phyloP scores from a whole-genome alignment of 495 filamentous ascomycete species.

The Aspergillus kassunensis region DNA sequence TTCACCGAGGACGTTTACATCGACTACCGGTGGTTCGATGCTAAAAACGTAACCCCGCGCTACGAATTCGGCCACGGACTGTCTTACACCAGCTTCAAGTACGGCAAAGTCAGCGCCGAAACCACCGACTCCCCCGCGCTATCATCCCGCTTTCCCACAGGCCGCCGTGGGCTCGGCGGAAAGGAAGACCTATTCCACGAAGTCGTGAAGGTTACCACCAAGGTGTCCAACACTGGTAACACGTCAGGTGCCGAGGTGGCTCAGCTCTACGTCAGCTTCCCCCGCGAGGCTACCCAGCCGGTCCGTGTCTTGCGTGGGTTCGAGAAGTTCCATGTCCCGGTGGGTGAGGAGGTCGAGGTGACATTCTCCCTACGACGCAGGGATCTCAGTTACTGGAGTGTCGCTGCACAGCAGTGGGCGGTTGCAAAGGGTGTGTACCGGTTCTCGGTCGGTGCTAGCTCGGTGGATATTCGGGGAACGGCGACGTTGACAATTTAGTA shows the following conservation, averaged over 20 bases:
- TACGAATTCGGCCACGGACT: too few species aligned
- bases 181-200: constrained; percentile 42
- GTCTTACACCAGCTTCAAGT: too few species aligned
- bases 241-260: constrained; percentile 53
- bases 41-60: too few species aligned
- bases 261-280: constrained; percentile 51
- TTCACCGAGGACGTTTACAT: constrained; percentile 33
- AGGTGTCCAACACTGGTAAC: constrained; percentile 50
- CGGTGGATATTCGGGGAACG: background rate
- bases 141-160: too few species aligned
- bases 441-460: background rate
- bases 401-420: background rate
- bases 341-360: constrained; percentile 34
- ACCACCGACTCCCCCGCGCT: too few species aligned
- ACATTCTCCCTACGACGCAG: constrained; percentile 55
- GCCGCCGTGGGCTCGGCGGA: constrained; percentile 1
- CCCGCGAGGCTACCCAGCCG: constrained; percentile 37
- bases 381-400: constrained; percentile 66
- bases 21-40: too few species aligned
- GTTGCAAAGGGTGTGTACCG: background rate
- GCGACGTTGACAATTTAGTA: too few species aligned
- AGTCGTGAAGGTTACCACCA: constrained; percentile 42
- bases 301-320: constrained; percentile 61
- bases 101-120: too few species aligned
- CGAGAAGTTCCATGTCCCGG: constrained; percentile 49